Evolutionary conservation across 2,329 filamentous ascomycete genomes (phyloP).

Genomic region (Colletotrichum sp.): DNA sequence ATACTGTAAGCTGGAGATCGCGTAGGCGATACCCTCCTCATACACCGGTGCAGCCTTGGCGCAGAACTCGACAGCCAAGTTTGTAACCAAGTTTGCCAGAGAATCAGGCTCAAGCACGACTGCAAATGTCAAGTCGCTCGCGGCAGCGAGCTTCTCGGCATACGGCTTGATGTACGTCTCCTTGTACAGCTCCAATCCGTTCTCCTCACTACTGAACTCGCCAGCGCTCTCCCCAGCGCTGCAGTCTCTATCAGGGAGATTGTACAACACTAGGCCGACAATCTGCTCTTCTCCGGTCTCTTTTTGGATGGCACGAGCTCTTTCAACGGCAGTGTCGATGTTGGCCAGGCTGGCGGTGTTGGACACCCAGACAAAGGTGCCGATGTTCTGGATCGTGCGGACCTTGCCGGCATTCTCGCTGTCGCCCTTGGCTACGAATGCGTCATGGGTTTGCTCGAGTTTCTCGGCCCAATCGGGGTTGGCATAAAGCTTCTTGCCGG

Average conservation of each 20-base stretch:
- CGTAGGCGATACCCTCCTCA: conserved; percentile 45
- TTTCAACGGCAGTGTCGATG: conserved; percentile 44
- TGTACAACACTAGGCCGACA: conserved; percentile 48
- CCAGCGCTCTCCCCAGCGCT: conserved; percentile 45
- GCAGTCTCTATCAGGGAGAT: conserved; percentile 51
- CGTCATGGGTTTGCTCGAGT: conserved; percentile 40
- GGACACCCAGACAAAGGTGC: conserved; percentile 50
- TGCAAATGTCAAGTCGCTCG: conserved; percentile 43
- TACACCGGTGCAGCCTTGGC: conserved; percentile 40
- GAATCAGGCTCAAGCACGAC: conserved; percentile 50
- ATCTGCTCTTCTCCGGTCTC: conserved; percentile 40
- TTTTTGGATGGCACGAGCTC: conserved; percentile 39
- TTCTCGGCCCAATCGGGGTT: conserved; percentile 48
- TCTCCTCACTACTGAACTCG: conserved; percentile 39
- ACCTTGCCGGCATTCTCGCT: conserved; percentile 39
- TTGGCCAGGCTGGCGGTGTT: conserved; percentile 36
- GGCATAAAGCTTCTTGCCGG: conserved; percentile 50
- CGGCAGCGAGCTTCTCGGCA: conserved; percentile 38
- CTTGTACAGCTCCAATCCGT: conserved; percentile 45
- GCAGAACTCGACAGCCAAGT: conserved; percentile 39
- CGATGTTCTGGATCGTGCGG: conserved; percentile 39
- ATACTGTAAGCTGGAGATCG: conserved; percentile 41
- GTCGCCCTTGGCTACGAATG: conserved; percentile 41
- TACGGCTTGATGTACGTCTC: conserved; percentile 43
- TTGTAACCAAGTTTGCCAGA: conserved; percentile 47